Base-by-base conservation (phyloP, 768 basidiomycete genomes). In the Lentinula aciculospora region DNA sequence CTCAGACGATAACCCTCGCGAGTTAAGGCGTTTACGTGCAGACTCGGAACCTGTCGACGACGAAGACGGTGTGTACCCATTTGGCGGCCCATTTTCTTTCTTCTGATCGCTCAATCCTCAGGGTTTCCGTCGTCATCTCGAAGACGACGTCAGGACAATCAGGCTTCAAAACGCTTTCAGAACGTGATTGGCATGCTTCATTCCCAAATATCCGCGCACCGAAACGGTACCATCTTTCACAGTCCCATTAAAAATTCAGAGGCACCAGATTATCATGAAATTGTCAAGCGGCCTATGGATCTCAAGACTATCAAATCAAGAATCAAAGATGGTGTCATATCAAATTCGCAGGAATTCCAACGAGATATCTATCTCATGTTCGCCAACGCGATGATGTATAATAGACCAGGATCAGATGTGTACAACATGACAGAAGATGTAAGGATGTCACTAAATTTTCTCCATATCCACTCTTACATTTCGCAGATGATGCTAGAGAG, bases 341-440 rank as follows among this genome's bases (percentile, higher is more conserved):
- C 81, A 3, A 92, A 82, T 62, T 89, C 92, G 1, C 78, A 88
- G 31, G 94, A 98, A 67, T 97, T 88, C 65, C 89, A 95, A 67
- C 78, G 93, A 61, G 96, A 97, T 64, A 82, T 95, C 9, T 88
- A 84, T 67, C 76, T 97, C 61, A 96, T 98, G 88, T 96, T 97
- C 70, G 90, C 93, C 7, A 98, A 98, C 69, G 92, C 96, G 4
- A 88, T 96, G 84, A 93, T 98, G 89, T 98, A 94, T 69, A 98
- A 98, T 62, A 76, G 87, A 47, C 89, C 92, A 1, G 84, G 84
- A 3, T 89, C 88, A 15, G 90, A 92, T 66, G 87, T 96, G n/a
- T 84, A 87, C 61, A 78, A 77, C 53, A 96, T 95, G 91, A 92
- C 95, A 5, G 85, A 92, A 68, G 92, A 94, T 76, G 94, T 94